Base-by-base conservation (phyloP, 2,329 filamentous ascomycete genomes). In the Allantophomopsis lycopodina region DNA sequence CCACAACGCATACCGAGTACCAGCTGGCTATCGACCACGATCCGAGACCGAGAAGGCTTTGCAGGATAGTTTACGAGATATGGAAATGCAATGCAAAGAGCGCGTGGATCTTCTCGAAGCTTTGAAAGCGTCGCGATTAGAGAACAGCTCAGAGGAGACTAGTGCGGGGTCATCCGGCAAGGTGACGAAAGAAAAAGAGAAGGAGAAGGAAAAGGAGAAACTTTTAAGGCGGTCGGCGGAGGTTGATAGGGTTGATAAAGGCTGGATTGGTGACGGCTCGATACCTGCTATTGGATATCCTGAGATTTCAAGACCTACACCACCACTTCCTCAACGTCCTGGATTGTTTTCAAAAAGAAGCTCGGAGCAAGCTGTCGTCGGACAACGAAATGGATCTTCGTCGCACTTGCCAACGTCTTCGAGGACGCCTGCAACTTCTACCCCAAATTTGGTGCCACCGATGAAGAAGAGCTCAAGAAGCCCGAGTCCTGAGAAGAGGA, bases 1-100 rank as follows among this genome's bases (percentile, higher is more conserved):
- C 53, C 81, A 91, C 61, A 83, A 87, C 58, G 77, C 83, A 42
- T 83, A 81, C 57, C 79, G 78, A 54, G 69, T 83, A 33, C 73
- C 82, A 35, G 68, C 76, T 36, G 76, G 71, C 45, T 83, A 83
- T 55, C 65, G 69, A 11, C 78, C 85, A 15, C 76, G 77, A 52
- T 80, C 77, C 38, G 85, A 93, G 60, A 93, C 85, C 2, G 89
- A 96, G 55, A 81, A 75, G 51, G 79, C 85, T 2, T 62, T 96
- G 41, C 72, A 83, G 40, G 83, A 91, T 41, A 93, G 87, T 37
- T 62, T 96, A 44, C 75, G 76, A 42, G 73, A 87, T 52, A 72
- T 96, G 54, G 87, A 96, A 56, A 58, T 88, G 46, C 89, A 95
- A 60, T 95, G 88, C 60, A 89, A 91, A 58, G 89, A 96, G 60